Base-by-base conservation (phyloP, 2,329 filamentous ascomycete species). In the Colletotrichum sp. region DNA sequence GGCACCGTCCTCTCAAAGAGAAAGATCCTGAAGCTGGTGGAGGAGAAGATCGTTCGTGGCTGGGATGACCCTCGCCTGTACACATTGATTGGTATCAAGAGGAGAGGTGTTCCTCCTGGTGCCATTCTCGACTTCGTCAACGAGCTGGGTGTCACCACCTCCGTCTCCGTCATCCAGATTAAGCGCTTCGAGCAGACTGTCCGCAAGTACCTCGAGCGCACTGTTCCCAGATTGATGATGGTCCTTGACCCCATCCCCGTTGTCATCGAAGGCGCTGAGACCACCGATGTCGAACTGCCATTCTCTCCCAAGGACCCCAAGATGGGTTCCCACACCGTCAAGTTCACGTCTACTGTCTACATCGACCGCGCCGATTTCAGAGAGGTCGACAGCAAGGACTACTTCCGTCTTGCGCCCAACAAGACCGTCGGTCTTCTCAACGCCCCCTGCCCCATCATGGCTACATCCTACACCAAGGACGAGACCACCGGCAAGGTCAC, bases 31-130 rank as follows among this genome's bases (percentile, higher is more conserved):
- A 93, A 94, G 84, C 86, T 98, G 7, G 95, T 98, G 3, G 89
- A 93, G 58, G 90, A 93, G 65, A 91, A 91, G n/a, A 88, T 93
- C 76, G 96, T 98, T 9, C 91, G 94, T 47, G 94, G 91, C 69
- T 98, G 96, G 95, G 94, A 98, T 78, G 96, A 98, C 79, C 96
- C 96, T 13, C 90, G 96, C 38, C 88, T 98, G 7, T 98, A 95
- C 85, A 98, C 96, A 2, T 87, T 98, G 21, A 95, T 96, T 74
- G 95, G 91, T 2, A 90, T 98, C 64, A 93, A 94, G 68, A 91
- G 96, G 66, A 91, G 96, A 72, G 96, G 96, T 81, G 90, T 98
- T 0, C 96, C 96, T 1, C 95, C 96, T 0, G 94, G 94, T 29
- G 96, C 95, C 3, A 94, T 98, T 74, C 90, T 98, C 72, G 93